These are phyloP conservation scores for Calonectria fujianensis DNA, from an alignment of 2,329 filamentous ascomycete species.

Conservation along the genomic window DNA sequence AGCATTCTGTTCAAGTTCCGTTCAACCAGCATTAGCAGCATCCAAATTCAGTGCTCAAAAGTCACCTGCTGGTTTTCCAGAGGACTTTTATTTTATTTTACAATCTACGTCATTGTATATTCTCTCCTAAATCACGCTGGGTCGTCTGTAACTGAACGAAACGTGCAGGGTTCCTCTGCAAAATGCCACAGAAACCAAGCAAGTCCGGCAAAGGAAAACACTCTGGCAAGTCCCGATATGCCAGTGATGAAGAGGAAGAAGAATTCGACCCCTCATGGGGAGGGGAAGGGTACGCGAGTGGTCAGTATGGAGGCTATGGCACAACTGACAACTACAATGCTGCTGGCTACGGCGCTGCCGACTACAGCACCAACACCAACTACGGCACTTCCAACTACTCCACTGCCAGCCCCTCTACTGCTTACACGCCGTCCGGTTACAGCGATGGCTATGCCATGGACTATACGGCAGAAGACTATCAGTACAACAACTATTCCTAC, in stretches of 20 bases:
- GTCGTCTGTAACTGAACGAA: not conserved
- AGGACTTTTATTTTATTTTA: not conserved
- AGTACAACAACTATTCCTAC: constrained; percentile 9
- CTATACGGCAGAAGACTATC: not conserved
- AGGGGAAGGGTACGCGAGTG: not conserved
- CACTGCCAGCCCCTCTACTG: not conserved
- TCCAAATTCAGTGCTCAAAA: not conserved
- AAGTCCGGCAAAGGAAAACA: constrained; percentile 41
- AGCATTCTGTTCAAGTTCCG: not conserved
- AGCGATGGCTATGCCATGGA: not conserved
- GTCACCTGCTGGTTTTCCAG: no score
- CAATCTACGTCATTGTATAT: not conserved
- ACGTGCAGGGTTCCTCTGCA: not conserved
- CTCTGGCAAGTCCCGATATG: constrained; percentile 37
- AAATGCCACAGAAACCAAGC: constrained; percentile 46
- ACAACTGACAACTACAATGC: not conserved
- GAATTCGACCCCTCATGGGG: constrained; percentile 41
- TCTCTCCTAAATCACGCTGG: no score
- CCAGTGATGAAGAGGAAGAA: constrained; percentile 40
- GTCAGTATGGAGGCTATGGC: not conserved
- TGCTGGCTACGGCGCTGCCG: not conserved
- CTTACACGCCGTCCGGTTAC: not conserved
- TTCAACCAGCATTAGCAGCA: not conserved
- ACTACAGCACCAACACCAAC: not conserved
- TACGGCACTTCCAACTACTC: not conserved